These are phyloP conservation scores for Saitozyma sp. DNA, from an alignment of 768 basidiomycete species.

Conservation along the genomic window DNA sequence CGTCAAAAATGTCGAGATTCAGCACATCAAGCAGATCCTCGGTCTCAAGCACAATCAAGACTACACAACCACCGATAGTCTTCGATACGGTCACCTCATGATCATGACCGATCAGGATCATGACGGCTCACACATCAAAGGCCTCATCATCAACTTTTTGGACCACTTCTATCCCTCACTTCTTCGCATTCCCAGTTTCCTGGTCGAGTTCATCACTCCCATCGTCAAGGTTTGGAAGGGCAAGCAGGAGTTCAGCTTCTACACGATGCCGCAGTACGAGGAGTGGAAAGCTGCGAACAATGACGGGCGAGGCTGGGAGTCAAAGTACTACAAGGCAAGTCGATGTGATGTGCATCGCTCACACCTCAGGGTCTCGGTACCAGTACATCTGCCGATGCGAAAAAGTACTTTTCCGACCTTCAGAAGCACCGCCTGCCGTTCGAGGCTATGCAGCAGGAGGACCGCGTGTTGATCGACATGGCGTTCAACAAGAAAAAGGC, in stretches of 20 bases:
- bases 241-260: conserved; percentile 77
- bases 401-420: conserved; percentile 90
- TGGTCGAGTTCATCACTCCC: conserved; percentile 97
- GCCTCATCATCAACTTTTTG: conserved; percentile 95
- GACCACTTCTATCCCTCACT: conserved; percentile 96
- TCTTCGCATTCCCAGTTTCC: conserved; percentile 81
- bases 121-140: conserved; percentile 99
- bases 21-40: conserved; percentile 97
- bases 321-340: conserved; percentile 94
- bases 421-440: conserved; percentile 93
- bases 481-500: conserved; percentile 99
- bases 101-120: conserved; percentile 99
- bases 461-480: conserved; percentile 86
- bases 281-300: conserved; percentile 80
- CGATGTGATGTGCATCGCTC: background rate
- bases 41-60: conserved; percentile 92
- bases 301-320: conserved; percentile 75
- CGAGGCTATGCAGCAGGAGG: conserved; percentile 72
- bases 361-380: conserved; percentile 84
- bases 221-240: conserved; percentile 90
- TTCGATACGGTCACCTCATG: conserved; percentile 95
- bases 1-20: conserved; percentile 96
- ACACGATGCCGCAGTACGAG: conserved; percentile 95
- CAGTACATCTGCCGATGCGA: conserved; percentile 81
- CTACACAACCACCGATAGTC: conserved; percentile 65